Base-by-base conservation (phyloP, 805 yeast genomes). In the Zygoascus biomembranicola region DNA sequence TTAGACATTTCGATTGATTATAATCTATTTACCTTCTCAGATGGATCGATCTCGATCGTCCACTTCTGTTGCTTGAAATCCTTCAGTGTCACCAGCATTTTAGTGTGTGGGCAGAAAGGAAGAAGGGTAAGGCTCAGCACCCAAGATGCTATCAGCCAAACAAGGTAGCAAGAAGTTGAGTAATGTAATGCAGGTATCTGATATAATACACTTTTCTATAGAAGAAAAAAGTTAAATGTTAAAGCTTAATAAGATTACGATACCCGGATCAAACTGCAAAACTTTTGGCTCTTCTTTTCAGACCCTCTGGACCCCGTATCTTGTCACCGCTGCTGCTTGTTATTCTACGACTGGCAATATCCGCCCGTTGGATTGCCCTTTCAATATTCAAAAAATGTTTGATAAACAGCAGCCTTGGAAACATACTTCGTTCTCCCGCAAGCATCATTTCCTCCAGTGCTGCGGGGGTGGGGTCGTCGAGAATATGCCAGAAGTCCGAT, bases 11-110 rank as follows among this genome's bases (percentile, higher is more conserved):
- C 18, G 49, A 23, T 14, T 26, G 75, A 80, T 60, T 23, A 23
- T 23, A 23, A 52, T 60, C 10, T 65, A 87, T 60, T n/a, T 65
- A 87, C 92, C 1, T 88, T 77, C 50, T 82, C 88, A 13, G 77
- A 57, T 8, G 77, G 75, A 55, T 85, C 95, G 54, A 89, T 78
- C 28, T 88, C 96, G 55, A 94, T 65, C 31, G 89, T 79, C 68
- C 90, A 80, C 67, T 83, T 86, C 67, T 88, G 90, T 73, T 92
- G 94, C 73, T 94, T 90, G 73, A 94, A 87, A 71, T 94, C 96
- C 69, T 90, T 90, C 69, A 94, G 82, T 50, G 84, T 77, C 59
- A 90, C 73, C 71, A 85, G 84, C 96, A 89, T 90, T 35, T 23
- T 44, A 23, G 26, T 18, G 44, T 42, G 16, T 14, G 10, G 26